phyloP scores from a whole-genome alignment of 805 yeast species.

The Saturnispora quitensis region DNA sequence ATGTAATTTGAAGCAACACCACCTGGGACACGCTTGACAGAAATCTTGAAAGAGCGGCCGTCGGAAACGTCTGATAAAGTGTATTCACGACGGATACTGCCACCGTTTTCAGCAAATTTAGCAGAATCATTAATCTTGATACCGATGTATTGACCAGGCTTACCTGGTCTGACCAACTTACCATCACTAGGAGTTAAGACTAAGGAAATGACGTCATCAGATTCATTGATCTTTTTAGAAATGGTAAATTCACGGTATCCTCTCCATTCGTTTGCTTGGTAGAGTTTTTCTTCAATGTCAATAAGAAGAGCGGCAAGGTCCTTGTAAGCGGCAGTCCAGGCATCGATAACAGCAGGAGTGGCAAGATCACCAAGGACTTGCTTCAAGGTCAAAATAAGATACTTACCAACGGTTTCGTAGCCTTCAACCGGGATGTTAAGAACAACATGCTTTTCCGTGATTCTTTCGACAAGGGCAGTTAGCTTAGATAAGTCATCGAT shows the following conservation, averaged over 20 bases:
- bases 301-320: slow-evolving; percentile 55
- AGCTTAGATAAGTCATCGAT: slow-evolving; percentile 51
- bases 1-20: slow-evolving; percentile 46
- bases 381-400: slow-evolving; percentile 44
- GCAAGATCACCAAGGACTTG: slow-evolving; percentile 51
- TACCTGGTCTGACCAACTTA: slow-evolving; percentile 6
- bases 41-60: slow-evolving; percentile 40
- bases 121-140: not conserved
- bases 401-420: slow-evolving; percentile 54
- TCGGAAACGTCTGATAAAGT: slow-evolving; percentile 37
- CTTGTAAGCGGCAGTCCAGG: slow-evolving; percentile 61
- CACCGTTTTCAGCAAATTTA: not conserved
- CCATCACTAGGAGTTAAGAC: slow-evolving; percentile 40
- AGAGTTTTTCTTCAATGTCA: slow-evolving; percentile 40
- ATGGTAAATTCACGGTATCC: slow-evolving; percentile 48
- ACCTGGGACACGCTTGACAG: slow-evolving; percentile 40
- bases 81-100: slow-evolving; percentile 39
- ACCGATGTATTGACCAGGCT: slow-evolving; percentile 10
- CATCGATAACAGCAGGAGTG: slow-evolving; percentile 46
- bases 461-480: slow-evolving; percentile 44
- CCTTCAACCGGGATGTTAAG: slow-evolving; percentile 55
- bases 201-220: slow-evolving; percentile 40
- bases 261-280: slow-evolving; percentile 40
- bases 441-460: slow-evolving; percentile 60
- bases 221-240: slow-evolving; percentile 33